Base-by-base conservation (phyloP, 352 stramenopile genomes). In the Phytopythium litorale region DNA sequence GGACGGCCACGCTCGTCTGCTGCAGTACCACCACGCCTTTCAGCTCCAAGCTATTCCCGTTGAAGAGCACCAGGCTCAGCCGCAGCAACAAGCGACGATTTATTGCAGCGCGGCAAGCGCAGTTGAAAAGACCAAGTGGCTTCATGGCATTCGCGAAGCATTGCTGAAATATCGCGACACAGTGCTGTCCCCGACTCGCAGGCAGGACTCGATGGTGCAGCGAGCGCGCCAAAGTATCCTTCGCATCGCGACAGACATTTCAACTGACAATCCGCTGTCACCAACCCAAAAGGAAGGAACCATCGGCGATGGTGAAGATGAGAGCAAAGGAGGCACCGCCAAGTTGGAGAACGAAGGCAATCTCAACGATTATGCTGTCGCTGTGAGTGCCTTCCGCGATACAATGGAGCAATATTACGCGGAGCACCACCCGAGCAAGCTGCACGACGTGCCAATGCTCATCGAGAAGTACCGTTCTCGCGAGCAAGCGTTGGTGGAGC, bases 21-120 rank as follows among this genome's bases (percentile, higher is more conserved):
- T 92, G 55, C 79, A 88, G 53, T 93, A 93, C 67, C 70, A 84
- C 19, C 73, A 93, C 59, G 78, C 76, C 1, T 93, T 93, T 38
- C 63, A 87, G 40, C 63, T 93, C n/a, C 78, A 90, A 46, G 88
- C 79, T 1, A 51, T 56, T 33, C n/a, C 53, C 13, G 16, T 58
- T 1, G 53, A 35, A 16, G 35, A 43, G 0, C 56, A 71, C n/a
- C 67, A 78, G 28, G 60, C 62, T 15, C 81, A 88, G 46, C 40
- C 77, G 35, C 53, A 58, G 7, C 30, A 57, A 4, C 52, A 46
- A 49, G 25, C 53, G 13, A 71, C 68, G n/a, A 76, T 91, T 37
- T 79, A 79, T 32, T 93, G 82, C 58, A 93, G 84, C 57, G 80
- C 80, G 0, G 70, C 80, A 6, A 90, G 64, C 61, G 70, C 75